Base-by-base conservation (phyloP, 2,329 filamentous ascomycete genomes). In the Penicillium sp. region DNA sequence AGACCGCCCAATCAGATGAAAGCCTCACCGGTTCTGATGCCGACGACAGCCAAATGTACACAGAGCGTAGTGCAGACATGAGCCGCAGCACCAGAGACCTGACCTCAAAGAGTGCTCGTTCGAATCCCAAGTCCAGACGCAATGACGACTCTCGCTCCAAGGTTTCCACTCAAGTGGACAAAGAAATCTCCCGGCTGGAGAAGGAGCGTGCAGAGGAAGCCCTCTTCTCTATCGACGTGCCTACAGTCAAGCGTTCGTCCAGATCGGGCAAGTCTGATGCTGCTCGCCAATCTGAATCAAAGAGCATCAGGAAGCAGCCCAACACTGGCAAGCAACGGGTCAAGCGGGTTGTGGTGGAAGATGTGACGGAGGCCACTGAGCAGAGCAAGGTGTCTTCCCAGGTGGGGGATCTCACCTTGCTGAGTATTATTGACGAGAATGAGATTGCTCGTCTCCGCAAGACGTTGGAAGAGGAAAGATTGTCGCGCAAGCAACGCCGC, bases 391-490 rank as follows among this genome's bases (percentile, higher is more conserved):
- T 60, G 27, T 67, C 68, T 8, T 68, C 66, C 31, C 61, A 62
- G 10, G 68, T 66, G 5, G 65, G 71, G 31, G 77, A 83, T 53
- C 61, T 84, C 47, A 86, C 84, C 1, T 73, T 83, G 57, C 65
- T 87, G 49, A 86, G 81, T 69, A 79, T 80, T 57, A 77, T 85
- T 57, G 79, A 84, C 64, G 68, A 72, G 55, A 72, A 78, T 53
- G 79, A 83, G 52, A 80, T 86, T 63, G 79, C 80, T 29, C 75
- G 78, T 44, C 73, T 87, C 49, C 79, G 84, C 41, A 82, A 79
- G 63, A 78, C 75, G 14, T 63, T 86, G 7, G 84, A 86, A 65
- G 79, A 82, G 58, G 82, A 86, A 68, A 73, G 80, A 51, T 68
- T 79, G 29, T 75, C 76, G 21, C 74, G 74, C 39, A 77, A 76